Percentiles rank a stretch among this genome's conserved stretches.
phyloP scores from a whole-genome alignment of 768 basidiomycete species.

The Tulasnella sp. region DNA sequence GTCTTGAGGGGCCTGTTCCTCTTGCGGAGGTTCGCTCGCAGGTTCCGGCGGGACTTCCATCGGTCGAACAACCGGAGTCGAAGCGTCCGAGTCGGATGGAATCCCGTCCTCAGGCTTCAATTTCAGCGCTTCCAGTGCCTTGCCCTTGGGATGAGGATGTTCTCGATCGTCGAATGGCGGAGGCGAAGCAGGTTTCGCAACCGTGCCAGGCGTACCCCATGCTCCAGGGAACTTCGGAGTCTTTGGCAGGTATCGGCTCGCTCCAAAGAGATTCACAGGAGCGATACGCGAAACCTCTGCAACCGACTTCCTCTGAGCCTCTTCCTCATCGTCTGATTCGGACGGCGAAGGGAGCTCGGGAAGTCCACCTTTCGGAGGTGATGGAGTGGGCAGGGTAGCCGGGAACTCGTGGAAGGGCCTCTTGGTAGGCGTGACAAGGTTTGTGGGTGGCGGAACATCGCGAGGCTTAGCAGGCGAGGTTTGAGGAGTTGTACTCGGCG shows the following conservation, averaged over 20 bases:
- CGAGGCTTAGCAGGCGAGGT: not conserved
- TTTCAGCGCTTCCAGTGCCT: slow-evolving; percentile 5
- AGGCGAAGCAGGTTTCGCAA: not conserved
- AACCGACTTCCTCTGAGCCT: not conserved
- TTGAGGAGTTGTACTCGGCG: not conserved
- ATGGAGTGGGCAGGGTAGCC: not conserved
- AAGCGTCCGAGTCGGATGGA: not conserved
- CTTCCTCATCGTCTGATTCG: not conserved
- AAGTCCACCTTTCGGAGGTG: slow-evolving; percentile 1
- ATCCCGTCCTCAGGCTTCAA: not conserved
- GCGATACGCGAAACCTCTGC: not conserved
- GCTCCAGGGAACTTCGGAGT: slow-evolving; percentile 6
- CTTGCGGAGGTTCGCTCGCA: not conserved
- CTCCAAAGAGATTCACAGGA: not conserved
- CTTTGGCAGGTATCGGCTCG: not conserved
- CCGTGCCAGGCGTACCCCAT: not conserved
- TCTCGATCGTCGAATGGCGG: slow-evolving; percentile 1
- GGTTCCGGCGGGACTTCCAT: not conserved
- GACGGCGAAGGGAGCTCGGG: not conserved
- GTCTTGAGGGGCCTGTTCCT: not conserved
- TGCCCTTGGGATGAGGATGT: slow-evolving; percentile 1
- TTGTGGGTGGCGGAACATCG: not conserved
- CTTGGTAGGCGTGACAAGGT: not conserved
- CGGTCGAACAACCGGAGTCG: not conserved
- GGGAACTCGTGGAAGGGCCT: slow-evolving; percentile 1